phyloP scores from a whole-genome alignment of 306 rosid genomes.

The Mimosa pudica region DNA sequence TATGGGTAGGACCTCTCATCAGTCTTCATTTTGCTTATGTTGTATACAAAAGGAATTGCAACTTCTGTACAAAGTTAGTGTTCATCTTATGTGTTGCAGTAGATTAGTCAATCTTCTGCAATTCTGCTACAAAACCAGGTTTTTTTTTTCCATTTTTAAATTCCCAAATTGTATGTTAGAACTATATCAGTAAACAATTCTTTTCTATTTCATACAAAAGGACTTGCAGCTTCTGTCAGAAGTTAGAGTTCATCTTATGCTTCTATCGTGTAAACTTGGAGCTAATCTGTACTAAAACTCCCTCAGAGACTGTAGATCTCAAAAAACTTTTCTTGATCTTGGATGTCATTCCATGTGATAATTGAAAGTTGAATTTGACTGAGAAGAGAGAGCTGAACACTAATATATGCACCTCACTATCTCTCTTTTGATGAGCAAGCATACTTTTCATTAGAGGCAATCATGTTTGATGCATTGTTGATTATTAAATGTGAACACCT shows the following conservation, averaged over 20 bases:
- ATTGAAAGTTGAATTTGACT: not conserved
- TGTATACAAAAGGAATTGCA: slow-evolving; percentile 43
- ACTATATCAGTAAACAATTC: slow-evolving; percentile 7
- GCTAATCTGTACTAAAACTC: not conserved
- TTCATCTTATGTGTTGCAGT: slow-evolving; percentile 17
- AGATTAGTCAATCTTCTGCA: not conserved
- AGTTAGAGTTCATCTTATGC: slow-evolving; percentile 31
- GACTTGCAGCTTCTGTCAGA: slow-evolving; percentile 46
- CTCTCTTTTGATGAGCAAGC: not conserved
- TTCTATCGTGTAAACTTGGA: not conserved
- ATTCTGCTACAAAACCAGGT: not conserved
- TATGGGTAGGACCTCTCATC: slow-evolving; percentile 37
- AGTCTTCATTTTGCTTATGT: slow-evolving; percentile 37
- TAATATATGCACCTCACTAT: not conserved
- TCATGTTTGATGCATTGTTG: too few species aligned
- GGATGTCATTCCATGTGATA: not conserved
- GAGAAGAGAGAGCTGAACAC: not conserved
- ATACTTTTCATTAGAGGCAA: too few species aligned
- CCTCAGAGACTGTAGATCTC: not conserved
- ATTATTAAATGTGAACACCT: too few species aligned
- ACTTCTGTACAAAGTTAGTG: slow-evolving; percentile 41
- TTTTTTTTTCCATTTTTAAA: not conserved
- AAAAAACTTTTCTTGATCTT: slow-evolving; percentile 3
- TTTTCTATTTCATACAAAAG: slow-evolving; percentile 40
- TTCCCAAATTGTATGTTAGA: not conserved